phyloP scores from a whole-genome alignment of 192 early-diverging fungal genomes.

The Coemansia umbellata region DNA sequence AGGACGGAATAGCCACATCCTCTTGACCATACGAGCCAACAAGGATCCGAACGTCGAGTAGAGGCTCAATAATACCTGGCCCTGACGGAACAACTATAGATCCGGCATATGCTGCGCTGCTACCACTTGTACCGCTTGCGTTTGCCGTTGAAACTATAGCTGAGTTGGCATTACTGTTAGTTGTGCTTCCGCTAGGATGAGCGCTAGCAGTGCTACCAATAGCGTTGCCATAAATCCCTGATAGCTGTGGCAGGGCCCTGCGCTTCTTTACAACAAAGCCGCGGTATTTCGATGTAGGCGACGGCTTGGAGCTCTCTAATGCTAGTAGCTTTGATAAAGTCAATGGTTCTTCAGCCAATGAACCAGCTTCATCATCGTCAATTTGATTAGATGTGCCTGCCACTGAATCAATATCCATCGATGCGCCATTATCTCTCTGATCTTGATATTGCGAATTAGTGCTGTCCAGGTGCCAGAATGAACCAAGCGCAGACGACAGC shows the following conservation, averaged over 20 bases:
- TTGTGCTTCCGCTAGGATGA: background rate
- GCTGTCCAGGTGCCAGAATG: slow-evolving; percentile 3
- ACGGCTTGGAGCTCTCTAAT: slow-evolving; percentile 13
- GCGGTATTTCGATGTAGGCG: slow-evolving; percentile 32
- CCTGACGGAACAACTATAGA: slow-evolving; percentile 24
- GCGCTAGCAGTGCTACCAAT: background rate
- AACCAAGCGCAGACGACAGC: slow-evolving; percentile 1
- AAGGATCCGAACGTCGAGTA: slow-evolving; percentile 20
- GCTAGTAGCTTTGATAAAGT: slow-evolving; percentile 20
- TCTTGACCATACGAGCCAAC: slow-evolving; percentile 39
- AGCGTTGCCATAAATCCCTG: background rate
- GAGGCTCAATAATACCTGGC: slow-evolving; percentile 25
- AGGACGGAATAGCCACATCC: slow-evolving; percentile 18
- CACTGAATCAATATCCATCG: too few relatives aligned
- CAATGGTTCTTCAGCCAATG: slow-evolving; percentile 1
- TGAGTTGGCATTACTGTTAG: too few relatives aligned
- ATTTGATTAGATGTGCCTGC: too few relatives aligned
- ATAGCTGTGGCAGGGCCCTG: slow-evolving; percentile 3
- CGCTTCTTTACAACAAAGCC: slow-evolving; percentile 46
- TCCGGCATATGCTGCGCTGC: slow-evolving; percentile 1
- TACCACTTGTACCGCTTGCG: background rate
- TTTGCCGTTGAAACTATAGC: background rate
- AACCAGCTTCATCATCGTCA: background rate
- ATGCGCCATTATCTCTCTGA: too few relatives aligned
- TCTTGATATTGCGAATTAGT: background rate